Conservation (phyloP, 129 eudicot genomes). For the Saposhnikovia divaricata region DNA sequence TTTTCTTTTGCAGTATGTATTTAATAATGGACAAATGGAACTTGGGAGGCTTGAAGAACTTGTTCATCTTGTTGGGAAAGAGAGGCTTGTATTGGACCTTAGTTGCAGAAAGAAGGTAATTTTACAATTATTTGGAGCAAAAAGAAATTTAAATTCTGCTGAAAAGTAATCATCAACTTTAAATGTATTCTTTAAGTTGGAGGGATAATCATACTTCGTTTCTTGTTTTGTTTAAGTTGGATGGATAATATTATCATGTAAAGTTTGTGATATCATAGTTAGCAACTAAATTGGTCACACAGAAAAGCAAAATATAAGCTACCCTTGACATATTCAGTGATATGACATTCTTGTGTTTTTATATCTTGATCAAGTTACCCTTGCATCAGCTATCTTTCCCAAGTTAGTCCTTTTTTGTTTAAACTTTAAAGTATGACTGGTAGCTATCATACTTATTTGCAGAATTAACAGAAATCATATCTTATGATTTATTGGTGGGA, state of each 20-base stretch:
- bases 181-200: background rate
- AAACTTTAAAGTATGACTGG: too few species aligned
- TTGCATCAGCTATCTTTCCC: too few species aligned
- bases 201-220: background rate
- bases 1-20: slow-evolving; percentile 66
- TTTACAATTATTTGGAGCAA: background rate
- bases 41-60: slow-evolving; percentile 83
- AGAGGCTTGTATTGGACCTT: slow-evolving; percentile 85
- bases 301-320: background rate
- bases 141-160: background rate
- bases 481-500: background rate
- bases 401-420: background rate
- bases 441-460: background rate
- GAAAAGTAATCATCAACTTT: background rate
- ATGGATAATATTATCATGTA: too few species aligned
- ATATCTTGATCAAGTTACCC: too few species aligned
- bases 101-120: slow-evolving; percentile 97
- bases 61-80: slow-evolving; percentile 57
- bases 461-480: background rate
- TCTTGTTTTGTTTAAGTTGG: background rate
- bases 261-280: background rate
- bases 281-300: background rate
- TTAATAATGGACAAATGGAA: slow-evolving; percentile 83
- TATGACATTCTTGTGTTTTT: background rate
- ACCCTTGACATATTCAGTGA: background rate